Conservation (phyloP, 495 filamentous ascomycete genomes). For the Aspergillus affinis region DNA sequence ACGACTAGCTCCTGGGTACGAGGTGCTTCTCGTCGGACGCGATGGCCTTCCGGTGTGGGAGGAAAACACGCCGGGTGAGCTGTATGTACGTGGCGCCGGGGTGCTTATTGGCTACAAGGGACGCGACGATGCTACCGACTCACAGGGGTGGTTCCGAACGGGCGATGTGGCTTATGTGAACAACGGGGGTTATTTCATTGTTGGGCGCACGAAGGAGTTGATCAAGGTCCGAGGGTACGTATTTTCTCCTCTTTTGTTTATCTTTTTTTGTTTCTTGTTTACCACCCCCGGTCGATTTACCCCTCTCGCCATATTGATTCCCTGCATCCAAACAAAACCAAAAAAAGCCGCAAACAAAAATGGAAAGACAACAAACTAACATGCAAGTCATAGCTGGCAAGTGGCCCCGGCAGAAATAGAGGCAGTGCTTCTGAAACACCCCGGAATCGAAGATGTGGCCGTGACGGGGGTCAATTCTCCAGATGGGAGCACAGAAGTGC, state of each 20-base stretch:
- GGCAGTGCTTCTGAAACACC: constrained; percentile 68
- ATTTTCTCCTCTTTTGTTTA: constrained; percentile 8
- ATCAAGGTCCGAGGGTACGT: constrained; percentile 66
- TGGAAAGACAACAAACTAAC: background rate
- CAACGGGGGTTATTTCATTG: constrained; percentile 61
- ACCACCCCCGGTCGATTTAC: background rate
- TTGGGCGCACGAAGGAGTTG: constrained; percentile 75
- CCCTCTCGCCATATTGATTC: constrained; percentile 2
- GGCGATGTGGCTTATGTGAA: constrained; percentile 71
- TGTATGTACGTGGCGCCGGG: constrained; percentile 48
- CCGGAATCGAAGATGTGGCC: constrained; percentile 68
- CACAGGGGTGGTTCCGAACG: constrained; percentile 73
- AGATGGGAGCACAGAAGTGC: constrained; percentile 61
- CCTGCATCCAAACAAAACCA: background rate
- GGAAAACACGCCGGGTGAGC: constrained; percentile 52
- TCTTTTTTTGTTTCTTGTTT: constrained; percentile 5
- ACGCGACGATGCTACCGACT: constrained; percentile 38
- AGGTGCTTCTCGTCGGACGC: constrained; percentile 54
- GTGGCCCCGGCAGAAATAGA: constrained; percentile 89
- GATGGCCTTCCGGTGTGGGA: constrained; percentile 48
- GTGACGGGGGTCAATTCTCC: constrained; percentile 67
- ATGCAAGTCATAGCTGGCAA: constrained; percentile 48
- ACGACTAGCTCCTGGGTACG: constrained; percentile 63
- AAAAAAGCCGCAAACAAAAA: background rate
- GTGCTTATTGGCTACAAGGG: constrained; percentile 41